Conservation (phyloP, 306 rosid genomes). For the Astragalus membranaceus region DNA sequence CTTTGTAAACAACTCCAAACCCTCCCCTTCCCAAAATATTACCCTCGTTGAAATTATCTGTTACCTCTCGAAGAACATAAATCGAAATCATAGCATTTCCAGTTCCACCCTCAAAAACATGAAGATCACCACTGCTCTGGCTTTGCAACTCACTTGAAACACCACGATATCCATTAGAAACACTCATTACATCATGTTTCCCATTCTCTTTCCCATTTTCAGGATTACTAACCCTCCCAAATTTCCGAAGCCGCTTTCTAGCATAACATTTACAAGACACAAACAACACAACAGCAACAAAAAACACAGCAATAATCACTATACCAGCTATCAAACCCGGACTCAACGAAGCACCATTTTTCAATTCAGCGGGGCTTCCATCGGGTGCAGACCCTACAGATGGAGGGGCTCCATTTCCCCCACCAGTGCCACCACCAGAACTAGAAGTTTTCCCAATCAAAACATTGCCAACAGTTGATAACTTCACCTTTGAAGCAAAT, state of each 20-base stretch:
- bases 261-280: conserved; percentile 53
- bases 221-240: conserved; percentile 55
- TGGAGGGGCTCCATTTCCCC: conserved; percentile 20
- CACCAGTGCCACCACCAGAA: conserved; percentile 32
- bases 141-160: conserved; percentile 66
- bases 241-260: conserved; percentile 39
- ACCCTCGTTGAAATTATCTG: conserved; percentile 61
- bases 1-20: conserved; percentile 85
- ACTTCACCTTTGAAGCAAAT: conserved; percentile 44
- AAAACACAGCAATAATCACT: conserved; percentile 44
- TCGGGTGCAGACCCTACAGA: conserved; percentile 25
- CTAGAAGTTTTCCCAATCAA: conserved; percentile 39
- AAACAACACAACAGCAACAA: conserved; percentile 48
- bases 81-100: conserved; percentile 55
- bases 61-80: conserved; percentile 65
- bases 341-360: conserved; percentile 16
- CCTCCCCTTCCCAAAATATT: conserved; percentile 88
- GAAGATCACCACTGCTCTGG: conserved; percentile 63
- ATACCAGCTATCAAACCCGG: conserved; percentile 64
- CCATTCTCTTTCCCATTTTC: conserved; percentile 43
- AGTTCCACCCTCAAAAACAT: conserved; percentile 51
- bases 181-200: conserved; percentile 41
- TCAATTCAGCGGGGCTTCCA: conserved; percentile 22
- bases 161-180: conserved; percentile 57
- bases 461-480: conserved; percentile 45